Base-by-base conservation (phyloP, 345 rosid genomes). In the Eucalyptus regnans region DNA sequence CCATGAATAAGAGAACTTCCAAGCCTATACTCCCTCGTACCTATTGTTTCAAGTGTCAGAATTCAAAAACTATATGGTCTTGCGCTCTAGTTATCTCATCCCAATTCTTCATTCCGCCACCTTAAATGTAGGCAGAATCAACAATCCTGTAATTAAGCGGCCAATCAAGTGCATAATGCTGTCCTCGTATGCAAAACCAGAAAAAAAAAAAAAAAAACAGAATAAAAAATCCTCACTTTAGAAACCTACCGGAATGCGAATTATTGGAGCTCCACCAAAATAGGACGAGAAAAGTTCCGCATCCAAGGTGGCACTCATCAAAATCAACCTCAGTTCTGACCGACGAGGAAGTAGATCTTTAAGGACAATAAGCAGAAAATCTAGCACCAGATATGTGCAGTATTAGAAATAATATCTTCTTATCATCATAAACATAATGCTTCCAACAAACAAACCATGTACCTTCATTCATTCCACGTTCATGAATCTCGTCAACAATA, bases 381-480 rank as follows among this genome's bases (percentile, higher is more conserved):
- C 99, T 97, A 91, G 88, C 91, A 91, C 86, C 87, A 92, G 88
- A 90, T 50, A 51, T 84, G 60, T 87, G 60, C 66, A 90, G 62
- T 33, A 86, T 92, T 27, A 95, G 93, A 91, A 87, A 66, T 14
- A 48, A 49, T 22, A 37, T 51, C 44, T 33, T 46, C 17, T 60
- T 46, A 87, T 87, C 33, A 46, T 48, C 68, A 43, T 43, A n/a
- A 31, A 87, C 8, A 10, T 41, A 64, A n/a, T 17, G 44, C 88
- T 33, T 88, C 31, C 76, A 87, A 50, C 80, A 87, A 90, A 43
- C 31, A 50, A 87, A 51, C 60, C 86, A 37, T 90, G 90, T 95
- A 96, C 99, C 99, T 92, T 96, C 99, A 91, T 95, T 96, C 97
- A 97, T 96, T 93, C 98, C 99, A 89, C 99, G 99, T 90, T 97